Base-by-base conservation (phyloP, 1,284 basidiomycete genomes). In the Athelia sp. region DNA sequence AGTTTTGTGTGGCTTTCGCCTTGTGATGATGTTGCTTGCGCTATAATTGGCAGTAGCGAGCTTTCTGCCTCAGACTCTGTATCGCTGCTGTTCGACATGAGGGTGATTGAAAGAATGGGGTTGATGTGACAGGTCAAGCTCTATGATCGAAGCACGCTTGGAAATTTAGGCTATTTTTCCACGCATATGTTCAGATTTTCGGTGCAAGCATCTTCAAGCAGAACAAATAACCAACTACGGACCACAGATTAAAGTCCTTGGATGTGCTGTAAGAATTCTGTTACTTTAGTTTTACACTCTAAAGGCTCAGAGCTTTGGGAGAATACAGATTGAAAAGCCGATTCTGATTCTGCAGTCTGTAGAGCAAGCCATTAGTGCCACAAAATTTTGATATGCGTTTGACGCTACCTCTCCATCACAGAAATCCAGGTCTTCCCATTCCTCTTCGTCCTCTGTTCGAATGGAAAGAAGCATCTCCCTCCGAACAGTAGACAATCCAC, bases 401-500 rank as follows among this genome's bases (percentile, higher is more conserved):
- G n/a, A 31, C 62, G 78, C 53, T 56, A 90, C 87, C 67, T 79
- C 75, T 44, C 72, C 73, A 55, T 81, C 82, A 56, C 69, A 80
- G 61, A 82, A 90, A 45, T 81, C 72, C 21, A 83, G 70, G 43
- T 78, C 70, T 54, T 81, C 68, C 88, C 88, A 90, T 47, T 65
- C 67, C 58, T 88, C 87, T 48, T 88, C 87, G 57, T 88, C 84
- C 59, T 90, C 88, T 3, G 70, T 70, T 31, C 84, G 76, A 35
- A 89, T 81, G n/a, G 74, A 69, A 45, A 76, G 74, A 19, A 90
- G 62, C 78, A 90, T 89, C 54, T 90, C 88, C 56, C 84, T 73
- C 42, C 84, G 72, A 13, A 78, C 78, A 14, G 70, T 62, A 47
- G 84, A 84, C 43, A 87, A 64, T 2, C 81, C 79, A 8, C 82